Evolutionary conservation across 371 early-diverging fungal species (phyloP).

Genomic region (Rhizopus delemar): DNA sequence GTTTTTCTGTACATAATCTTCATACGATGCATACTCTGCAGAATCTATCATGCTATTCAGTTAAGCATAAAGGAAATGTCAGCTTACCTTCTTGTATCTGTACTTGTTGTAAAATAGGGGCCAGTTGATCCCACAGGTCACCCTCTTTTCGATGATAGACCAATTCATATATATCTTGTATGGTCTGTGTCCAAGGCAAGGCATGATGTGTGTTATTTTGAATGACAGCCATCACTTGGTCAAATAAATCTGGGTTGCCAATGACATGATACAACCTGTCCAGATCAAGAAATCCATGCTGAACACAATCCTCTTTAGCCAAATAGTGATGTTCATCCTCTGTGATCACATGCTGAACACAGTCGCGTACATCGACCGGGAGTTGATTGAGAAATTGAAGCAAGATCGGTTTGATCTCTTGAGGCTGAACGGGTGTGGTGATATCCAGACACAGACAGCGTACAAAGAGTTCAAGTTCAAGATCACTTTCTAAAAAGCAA

Average conservation of each 20-base stretch:
- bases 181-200: slow-evolving; percentile 17
- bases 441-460: slow-evolving; percentile 24
- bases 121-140: slow-evolving; percentile 18
- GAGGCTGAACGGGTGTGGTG: slow-evolving; percentile 9
- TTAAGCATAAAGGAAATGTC: not conserved
- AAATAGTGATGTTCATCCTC: slow-evolving; percentile 22
- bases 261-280: slow-evolving; percentile 18
- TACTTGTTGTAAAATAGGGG: slow-evolving; percentile 21
- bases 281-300: slow-evolving; percentile 20
- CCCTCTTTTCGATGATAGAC: not conserved
- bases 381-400: slow-evolving; percentile 16
- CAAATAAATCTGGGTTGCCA: slow-evolving; percentile 14
- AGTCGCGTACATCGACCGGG: slow-evolving; percentile 11
- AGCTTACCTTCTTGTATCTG: slow-evolving; percentile 9
- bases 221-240: slow-evolving; percentile 27
- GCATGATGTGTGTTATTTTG: slow-evolving; percentile 16
- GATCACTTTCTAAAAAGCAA: slow-evolving; percentile 23
- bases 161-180: slow-evolving; percentile 22
- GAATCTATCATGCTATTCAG: slow-evolving; percentile 8
- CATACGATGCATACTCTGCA: slow-evolving; percentile 29
- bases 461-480: slow-evolving; percentile 24
- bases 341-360: slow-evolving; percentile 13
- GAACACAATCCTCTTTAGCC: slow-evolving; percentile 5
- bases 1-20: slow-evolving; percentile 40
- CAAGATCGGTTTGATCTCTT: slow-evolving; percentile 13